Base-by-base conservation (phyloP, 2,329 filamentous ascomycete genomes). In the Zalaria sp. region DNA sequence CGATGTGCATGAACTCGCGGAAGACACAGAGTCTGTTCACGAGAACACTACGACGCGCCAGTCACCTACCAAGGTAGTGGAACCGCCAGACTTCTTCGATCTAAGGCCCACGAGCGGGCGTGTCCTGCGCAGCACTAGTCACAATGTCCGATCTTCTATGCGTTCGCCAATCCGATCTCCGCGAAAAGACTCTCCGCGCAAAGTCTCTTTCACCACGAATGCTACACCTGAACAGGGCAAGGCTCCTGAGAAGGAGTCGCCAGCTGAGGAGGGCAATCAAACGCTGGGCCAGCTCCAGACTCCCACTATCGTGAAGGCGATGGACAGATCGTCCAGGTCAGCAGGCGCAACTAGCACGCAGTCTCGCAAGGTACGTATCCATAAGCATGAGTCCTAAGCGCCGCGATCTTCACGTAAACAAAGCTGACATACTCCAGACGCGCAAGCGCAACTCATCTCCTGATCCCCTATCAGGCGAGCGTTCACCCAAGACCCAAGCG, bases 51-150 rank as follows among this genome's bases (percentile, higher is more conserved):
- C 54, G 47, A 46, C 51, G 27, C 55, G 59, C 41, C 45, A 50
- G 3, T 48, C 56, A 40, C 41, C 52, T 25, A 2, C 40, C 37
- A 7, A 43, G 32, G 25, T 35, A 34, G 47, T 60, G 25, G 57
- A 60, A 26, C 57, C 57, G 10, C 57, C 58, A 28, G 53, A 53
- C 25, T 54, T 55, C 35, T 61, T 60, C 49, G 56, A 61, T 44
- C 49, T 59, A 27, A 47, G 56, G 28, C 57, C 55, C n/a, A 25
- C 48, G 9, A 44, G 35, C 26, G 36, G 41, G 55, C 58, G 25
- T 51, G 56, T 5, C 58, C 57, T 39, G 8, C 25, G 39, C n/a
- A 37, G 32, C 25, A 39, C 42, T 37, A 36, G 44, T 37, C 43
- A 38, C 10, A 43, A 40, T 18, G 26, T 39, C 8, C 40, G 41